These are phyloP conservation scores for Hanseniaspora occidentalis DNA, from an alignment of 805 yeast genomes.

Conservation along the genomic window DNA sequence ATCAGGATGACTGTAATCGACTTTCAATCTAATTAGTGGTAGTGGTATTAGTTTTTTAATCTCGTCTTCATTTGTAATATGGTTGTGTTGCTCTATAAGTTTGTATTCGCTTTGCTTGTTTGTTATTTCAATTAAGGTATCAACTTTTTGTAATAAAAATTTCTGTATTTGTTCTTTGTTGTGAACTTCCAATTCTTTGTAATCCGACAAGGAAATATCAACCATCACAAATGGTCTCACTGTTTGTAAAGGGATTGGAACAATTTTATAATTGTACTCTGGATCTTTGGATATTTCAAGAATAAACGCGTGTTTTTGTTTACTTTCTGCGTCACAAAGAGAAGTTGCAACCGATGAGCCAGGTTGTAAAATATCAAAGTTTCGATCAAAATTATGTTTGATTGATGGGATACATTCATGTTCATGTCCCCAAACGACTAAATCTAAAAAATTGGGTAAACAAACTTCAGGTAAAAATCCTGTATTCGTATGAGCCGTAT, in stretches of 20 bases:
- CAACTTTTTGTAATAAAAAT: conserved; percentile 53
- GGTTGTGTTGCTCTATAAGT: conserved; percentile 14
- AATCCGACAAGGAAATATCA: conserved; percentile 41
- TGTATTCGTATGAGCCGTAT: conserved; percentile 65
- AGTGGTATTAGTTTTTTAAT: conserved; percentile 38
- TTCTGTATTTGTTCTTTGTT: conserved; percentile 48
- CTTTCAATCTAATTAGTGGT: conserved; percentile 72
- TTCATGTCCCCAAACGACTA: conserved; percentile 95
- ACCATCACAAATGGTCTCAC: conserved; percentile 76
- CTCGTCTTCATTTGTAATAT: conserved; percentile 2
- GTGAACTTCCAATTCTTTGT: conserved; percentile 40
- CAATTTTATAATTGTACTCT: conserved; percentile 45
- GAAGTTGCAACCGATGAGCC: conserved; percentile 94
- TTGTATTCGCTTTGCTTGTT: conserved; percentile 27
- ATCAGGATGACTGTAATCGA: conserved; percentile 62
- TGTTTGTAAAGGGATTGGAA: conserved; percentile 31
- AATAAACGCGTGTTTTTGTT: conserved; percentile 62
- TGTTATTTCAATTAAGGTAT: conserved; percentile 51
- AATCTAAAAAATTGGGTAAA: conserved; percentile 68
- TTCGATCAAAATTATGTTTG: conserved; percentile 36
- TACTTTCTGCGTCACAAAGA: conserved; percentile 71
- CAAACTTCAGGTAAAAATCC: conserved; percentile 76
- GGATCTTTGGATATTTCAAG: conserved; percentile 50
- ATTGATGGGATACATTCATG: conserved; percentile 83
- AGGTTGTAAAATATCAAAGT: conserved; percentile 75